phyloP scores from a whole-genome alignment of 495 filamentous ascomycete species.

The Bombardia bombarda region DNA sequence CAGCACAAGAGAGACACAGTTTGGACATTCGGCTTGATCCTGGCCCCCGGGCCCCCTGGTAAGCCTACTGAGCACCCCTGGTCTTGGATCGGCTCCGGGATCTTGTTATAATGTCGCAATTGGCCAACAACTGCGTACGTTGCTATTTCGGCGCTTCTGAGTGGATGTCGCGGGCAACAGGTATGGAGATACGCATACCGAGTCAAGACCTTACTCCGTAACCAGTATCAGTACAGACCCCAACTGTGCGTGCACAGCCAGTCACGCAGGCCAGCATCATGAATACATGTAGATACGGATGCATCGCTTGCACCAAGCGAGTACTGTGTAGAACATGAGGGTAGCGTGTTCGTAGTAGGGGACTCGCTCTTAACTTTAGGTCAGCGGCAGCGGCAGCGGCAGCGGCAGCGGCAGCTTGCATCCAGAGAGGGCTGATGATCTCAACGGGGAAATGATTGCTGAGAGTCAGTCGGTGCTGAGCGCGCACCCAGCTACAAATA shows the following conservation, averaged over 20 bases:
- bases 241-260: neutral
- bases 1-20: neutral
- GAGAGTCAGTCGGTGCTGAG: too few relatives aligned
- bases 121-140: neutral
- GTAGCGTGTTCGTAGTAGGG: too few relatives aligned
- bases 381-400: too few relatives aligned
- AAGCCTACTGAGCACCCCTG: too few relatives aligned
- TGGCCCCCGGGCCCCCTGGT: neutral
- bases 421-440: too few relatives aligned
- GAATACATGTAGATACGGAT: too few relatives aligned
- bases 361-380: too few relatives aligned
- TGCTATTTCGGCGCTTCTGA: conserved; percentile 3
- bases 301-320: too few relatives aligned
- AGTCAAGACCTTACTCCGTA: neutral
- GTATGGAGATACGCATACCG: neutral
- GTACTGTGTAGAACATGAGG: too few relatives aligned
- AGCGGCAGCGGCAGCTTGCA: too few relatives aligned
- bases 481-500: too few relatives aligned
- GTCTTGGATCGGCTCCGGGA: neutral
- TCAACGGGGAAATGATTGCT: too few relatives aligned
- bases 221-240: neutral
- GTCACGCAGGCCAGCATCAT: neutral
- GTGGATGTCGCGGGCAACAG: neutral
- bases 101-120: neutral
- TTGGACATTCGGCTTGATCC: neutral